These are phyloP conservation scores for Trichophyton benhamiae DNA, from an alignment of 2,329 filamentous ascomycete genomes.

Conservation along the genomic window DNA sequence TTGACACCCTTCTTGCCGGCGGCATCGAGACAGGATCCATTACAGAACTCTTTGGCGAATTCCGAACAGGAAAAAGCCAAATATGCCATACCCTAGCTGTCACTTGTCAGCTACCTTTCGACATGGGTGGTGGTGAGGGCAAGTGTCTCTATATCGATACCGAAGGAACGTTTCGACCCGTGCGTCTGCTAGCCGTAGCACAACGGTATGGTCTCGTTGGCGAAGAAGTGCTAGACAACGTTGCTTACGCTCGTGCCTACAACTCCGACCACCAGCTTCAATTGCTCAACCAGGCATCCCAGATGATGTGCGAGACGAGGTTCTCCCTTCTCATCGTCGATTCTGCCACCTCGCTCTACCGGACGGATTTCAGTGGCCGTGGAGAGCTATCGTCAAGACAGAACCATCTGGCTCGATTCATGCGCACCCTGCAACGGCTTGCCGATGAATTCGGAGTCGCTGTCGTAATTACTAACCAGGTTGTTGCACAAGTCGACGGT, in stretches of 20 bases:
- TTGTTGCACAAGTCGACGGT: conserved; percentile 94
- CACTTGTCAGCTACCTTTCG: conserved; percentile 92
- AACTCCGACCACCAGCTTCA: conserved; percentile 97
- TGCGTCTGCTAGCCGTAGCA: conserved; percentile 79
- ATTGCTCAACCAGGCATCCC: conserved; percentile 82
- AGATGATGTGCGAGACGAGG: conserved; percentile 99
- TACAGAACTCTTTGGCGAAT: conserved; percentile 96
- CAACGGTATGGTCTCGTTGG: conserved; percentile 89
- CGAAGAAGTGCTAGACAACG: conserved; percentile 95
- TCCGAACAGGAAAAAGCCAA: conserved; percentile 95
- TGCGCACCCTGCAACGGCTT: conserved; percentile 37
- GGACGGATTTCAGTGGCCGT: conserved; percentile 92
- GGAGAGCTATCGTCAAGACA: conserved; percentile 92
- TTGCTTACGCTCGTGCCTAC: conserved; percentile 94
- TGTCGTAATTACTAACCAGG: conserved; percentile 97
- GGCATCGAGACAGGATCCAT: conserved; percentile 96
- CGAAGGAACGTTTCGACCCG: conserved; percentile 90
- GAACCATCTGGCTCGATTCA: conserved; percentile 39
- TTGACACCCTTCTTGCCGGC: conserved; percentile 87
- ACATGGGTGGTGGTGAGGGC: conserved; percentile 96
- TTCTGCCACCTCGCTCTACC: conserved; percentile 86
- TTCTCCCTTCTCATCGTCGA: conserved; percentile 95
- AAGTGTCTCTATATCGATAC: conserved; percentile 99
- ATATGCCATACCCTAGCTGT: conserved; percentile 98
- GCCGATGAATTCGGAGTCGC: conserved; percentile 83